phyloP scores from a whole-genome alignment of 2,329 filamentous ascomycete genomes.

The Magnaporthiopsis rhizophila region DNA sequence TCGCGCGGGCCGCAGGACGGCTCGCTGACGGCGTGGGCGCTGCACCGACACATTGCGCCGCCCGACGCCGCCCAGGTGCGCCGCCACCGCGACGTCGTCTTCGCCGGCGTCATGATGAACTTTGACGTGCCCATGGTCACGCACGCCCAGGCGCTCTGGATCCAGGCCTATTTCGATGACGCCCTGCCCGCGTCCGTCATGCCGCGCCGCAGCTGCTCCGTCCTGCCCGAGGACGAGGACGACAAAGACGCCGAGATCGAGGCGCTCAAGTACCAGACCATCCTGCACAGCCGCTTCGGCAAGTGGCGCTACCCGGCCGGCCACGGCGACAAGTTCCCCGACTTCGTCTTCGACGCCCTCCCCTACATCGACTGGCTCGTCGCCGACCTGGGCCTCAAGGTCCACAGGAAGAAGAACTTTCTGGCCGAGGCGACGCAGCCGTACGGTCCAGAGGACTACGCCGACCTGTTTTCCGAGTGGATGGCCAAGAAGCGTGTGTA shows the following conservation, averaged over 20 bases:
- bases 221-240: constrained; percentile 2
- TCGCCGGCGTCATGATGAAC: constrained; percentile 35
- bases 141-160: constrained; percentile 51
- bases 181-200: constrained; percentile 28
- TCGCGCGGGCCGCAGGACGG: constrained; percentile 16
- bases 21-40: constrained; percentile 29
- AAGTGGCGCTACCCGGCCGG: constrained; percentile 62
- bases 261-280: constrained; percentile 42
- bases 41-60: constrained; percentile 40
- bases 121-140: constrained; percentile 27
- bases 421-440: constrained; percentile 44
- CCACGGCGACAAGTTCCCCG: constrained; percentile 53
- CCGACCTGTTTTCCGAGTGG: constrained; percentile 46
- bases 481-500: constrained; percentile 8
- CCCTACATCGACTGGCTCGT: constrained; percentile 66
- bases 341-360: constrained; percentile 69
- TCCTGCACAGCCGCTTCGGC: constrained; percentile 60
- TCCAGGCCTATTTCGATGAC: constrained; percentile 54
- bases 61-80: constrained; percentile 26
- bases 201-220: constrained; percentile 10
- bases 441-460: constrained; percentile 54
- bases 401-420: constrained; percentile 45
- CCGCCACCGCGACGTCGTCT: constrained; percentile 32
- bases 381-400: constrained; percentile 54
- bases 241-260: constrained; percentile 27